Conservation (phyloP, 495 filamentous ascomycete genomes). For the Rusavskia elegans region DNA sequence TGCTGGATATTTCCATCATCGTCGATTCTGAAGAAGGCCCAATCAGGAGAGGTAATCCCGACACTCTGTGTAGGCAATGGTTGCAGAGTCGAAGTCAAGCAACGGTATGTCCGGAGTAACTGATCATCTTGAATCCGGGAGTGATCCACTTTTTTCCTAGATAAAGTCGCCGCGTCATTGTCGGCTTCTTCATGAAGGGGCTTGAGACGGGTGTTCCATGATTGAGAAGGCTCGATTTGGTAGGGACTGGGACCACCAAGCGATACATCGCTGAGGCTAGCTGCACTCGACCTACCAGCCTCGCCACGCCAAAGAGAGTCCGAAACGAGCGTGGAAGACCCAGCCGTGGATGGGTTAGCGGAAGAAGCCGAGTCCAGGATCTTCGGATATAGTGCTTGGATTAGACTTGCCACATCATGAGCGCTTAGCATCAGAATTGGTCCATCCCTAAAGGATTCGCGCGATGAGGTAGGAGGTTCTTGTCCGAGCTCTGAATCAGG, state of each 20-base stretch:
- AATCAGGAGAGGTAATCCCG: not conserved
- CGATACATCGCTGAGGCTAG: constrained; percentile 25
- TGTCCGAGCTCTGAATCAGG: constrained; percentile 8
- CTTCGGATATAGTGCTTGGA: constrained; percentile 56
- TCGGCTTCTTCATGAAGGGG: too few species aligned
- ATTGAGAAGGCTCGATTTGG: constrained; percentile 19
- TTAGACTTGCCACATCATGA: constrained; percentile 53
- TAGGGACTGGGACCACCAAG: constrained; percentile 41
- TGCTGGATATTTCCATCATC: not conserved
- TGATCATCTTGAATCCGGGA: too few species aligned
- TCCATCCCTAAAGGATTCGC: not conserved
- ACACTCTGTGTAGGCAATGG: not conserved
- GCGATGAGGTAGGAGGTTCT: not conserved
- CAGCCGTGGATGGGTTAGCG: constrained; percentile 31
- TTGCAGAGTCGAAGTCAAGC: not conserved
- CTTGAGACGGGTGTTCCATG: too few species aligned
- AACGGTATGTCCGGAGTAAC: not conserved
- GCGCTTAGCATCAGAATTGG: constrained; percentile 45
- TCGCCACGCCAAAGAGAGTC: constrained; percentile 1
- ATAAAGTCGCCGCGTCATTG: too few species aligned
- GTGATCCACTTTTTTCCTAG: too few species aligned
- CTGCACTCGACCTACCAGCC: constrained; percentile 1
- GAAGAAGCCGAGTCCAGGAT: constrained; percentile 27
- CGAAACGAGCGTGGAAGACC: constrained; percentile 10
- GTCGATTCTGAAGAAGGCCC: not conserved